Percentiles rank a stretch among this genome's conserved stretches.
Conservation (phyloP, 768 basidiomycete species). For the Boletus insuetus region DNA sequence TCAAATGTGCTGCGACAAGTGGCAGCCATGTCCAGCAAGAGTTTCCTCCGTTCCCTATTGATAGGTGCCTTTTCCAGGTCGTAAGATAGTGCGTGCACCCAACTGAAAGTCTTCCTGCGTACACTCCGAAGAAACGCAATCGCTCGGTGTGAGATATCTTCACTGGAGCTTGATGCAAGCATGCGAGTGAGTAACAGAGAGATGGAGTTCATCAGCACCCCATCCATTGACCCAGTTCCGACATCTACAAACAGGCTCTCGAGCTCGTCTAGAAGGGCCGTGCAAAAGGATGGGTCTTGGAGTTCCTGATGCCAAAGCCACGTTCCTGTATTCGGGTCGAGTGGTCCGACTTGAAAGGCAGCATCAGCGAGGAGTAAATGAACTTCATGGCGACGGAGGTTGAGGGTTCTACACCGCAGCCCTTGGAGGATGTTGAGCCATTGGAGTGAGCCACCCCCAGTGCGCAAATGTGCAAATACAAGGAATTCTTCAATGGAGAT, state of each 20-base stretch:
- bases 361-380: neutral
- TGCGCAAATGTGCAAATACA: too few relatives aligned
- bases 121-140: neutral
- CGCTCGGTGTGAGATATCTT: slow-evolving; percentile 22
- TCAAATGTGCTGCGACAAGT: neutral
- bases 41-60: too few relatives aligned
- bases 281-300: neutral
- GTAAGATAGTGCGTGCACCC: too few relatives aligned
- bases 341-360: neutral
- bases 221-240: slow-evolving; percentile 17
- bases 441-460: too few relatives aligned
- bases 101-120: neutral
- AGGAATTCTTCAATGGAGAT: too few relatives aligned
- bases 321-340: neutral
- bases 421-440: neutral
- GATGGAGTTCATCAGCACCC: slow-evolving; percentile 24
- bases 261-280: neutral
- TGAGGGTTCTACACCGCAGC: neutral
- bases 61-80: too few relatives aligned
- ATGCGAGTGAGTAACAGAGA: too few relatives aligned
- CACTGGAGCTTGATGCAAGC: neutral
- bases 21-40: neutral
- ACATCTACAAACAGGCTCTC: neutral
- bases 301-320: too few relatives aligned
- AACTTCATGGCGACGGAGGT: neutral